Evolutionary conservation across 208 protist species (phyloP).

Genomic region (Trypanosoma scelopori): DNA sequence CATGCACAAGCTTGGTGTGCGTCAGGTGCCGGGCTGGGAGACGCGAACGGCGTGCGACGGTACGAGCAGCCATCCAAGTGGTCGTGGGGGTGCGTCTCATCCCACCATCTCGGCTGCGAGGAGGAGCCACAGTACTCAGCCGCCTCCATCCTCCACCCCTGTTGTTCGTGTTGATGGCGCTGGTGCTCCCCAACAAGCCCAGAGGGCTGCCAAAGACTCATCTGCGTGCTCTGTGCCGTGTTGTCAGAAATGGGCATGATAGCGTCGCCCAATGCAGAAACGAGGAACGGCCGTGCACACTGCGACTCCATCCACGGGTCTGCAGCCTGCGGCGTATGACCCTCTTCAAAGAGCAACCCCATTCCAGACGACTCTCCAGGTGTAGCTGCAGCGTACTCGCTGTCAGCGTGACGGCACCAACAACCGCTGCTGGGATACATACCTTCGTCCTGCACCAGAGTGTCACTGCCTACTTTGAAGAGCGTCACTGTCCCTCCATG

Average conservation of each 20-base stretch:
- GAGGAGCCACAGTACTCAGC: background rate
- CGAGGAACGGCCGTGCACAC: conserved; percentile 3
- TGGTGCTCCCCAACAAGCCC: conserved; percentile 2
- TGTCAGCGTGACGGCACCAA: background rate
- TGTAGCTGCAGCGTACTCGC: background rate
- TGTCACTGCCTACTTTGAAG: background rate
- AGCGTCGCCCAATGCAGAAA: background rate
- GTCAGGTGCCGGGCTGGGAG: background rate
- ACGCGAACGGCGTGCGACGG: conserved; percentile 8
- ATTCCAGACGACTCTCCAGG: background rate
- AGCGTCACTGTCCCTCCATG: background rate
- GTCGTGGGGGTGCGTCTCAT: background rate
- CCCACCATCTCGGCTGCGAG: background rate
- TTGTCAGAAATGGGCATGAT: background rate
- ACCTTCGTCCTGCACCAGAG: background rate
- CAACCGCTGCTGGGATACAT: background rate
- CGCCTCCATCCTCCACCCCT: background rate
- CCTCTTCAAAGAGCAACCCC: background rate
- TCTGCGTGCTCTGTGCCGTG: background rate
- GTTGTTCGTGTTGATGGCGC: background rate
- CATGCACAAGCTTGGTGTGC: background rate
- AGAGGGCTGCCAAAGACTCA: background rate
- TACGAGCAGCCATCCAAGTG: background rate
- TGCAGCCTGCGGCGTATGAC: background rate
- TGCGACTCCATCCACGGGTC: background rate